Percentiles rank a stretch among this genome's conserved stretches.
Evolutionary conservation across 768 basidiomycete species (phyloP).

Genomic region (Auricularia cornea): DNA sequence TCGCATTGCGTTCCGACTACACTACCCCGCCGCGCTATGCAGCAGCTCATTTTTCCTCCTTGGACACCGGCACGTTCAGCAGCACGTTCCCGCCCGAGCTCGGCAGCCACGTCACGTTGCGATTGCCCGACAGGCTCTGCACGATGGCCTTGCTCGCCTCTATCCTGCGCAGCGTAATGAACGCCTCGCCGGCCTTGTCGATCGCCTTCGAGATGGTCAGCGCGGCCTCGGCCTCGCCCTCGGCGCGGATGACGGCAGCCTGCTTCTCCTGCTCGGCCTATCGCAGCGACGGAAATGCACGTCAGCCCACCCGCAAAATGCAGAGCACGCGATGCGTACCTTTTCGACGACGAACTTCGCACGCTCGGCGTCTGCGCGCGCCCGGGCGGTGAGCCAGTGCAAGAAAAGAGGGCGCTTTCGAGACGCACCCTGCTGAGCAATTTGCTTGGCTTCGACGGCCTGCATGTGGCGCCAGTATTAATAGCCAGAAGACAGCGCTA

Average conservation of each 20-base stretch:
- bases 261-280: conserved; percentile 99
- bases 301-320: neutral
- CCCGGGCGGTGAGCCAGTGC: too few relatives aligned
- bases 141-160: conserved; percentile 98
- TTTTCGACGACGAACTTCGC: conserved; percentile 99
- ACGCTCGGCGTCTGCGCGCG: conserved; percentile 77
- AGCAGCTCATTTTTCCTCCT: conserved; percentile 21
- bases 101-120: conserved; percentile 87
- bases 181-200: conserved; percentile 91
- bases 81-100: conserved; percentile 72
- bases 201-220: conserved; percentile 84
- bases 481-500: neutral
- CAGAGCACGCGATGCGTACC: conserved; percentile 33
- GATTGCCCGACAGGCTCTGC: conserved; percentile 65
- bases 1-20: too few relatives aligned
- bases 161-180: conserved; percentile 90
- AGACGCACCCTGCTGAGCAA: conserved; percentile 89
- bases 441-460: conserved; percentile 99
- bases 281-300: neutral
- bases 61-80: conserved; percentile 61
- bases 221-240: conserved; percentile 98
- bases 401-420: neutral
- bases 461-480: conserved; percentile 8
- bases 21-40: neutral
- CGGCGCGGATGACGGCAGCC: conserved; percentile 94